Percentiles rank a stretch among this genome's conserved stretches.
Evolutionary conservation across 1,139 yeast genomes (phyloP).

Genomic region (Tardiomyces blankii): DNA sequence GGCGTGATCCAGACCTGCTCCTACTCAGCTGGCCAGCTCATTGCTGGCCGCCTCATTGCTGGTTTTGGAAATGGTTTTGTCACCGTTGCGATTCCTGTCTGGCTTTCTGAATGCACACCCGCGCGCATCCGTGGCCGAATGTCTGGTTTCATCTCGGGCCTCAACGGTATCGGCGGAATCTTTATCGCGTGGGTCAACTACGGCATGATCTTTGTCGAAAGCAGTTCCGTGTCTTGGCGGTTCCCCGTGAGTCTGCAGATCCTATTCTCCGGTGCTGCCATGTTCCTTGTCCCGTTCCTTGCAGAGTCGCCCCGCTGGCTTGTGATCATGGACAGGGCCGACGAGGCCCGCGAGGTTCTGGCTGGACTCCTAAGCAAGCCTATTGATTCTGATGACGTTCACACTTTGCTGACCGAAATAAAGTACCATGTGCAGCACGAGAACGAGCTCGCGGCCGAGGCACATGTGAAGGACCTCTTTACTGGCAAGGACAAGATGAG

Average conservation of each 20-base stretch:
- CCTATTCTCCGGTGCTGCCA: conserved; percentile 3
- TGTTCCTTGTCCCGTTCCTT: conserved; percentile 1
- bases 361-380: conserved; percentile 2
- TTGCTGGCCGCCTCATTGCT: neutral
- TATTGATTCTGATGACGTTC: conserved; percentile 3
- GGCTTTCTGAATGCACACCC: conserved; percentile 11
- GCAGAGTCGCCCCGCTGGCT: conserved; percentile 66
- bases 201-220: conserved; percentile 2
- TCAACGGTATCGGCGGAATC: neutral
- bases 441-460: conserved; percentile 1
- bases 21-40: neutral
- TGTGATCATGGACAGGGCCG: conserved; percentile 53
- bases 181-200: conserved; percentile 3
- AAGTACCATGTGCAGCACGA: conserved; percentile 5
- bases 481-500: conserved; percentile 2
- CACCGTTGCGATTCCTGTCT: conserved; percentile 12
- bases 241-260: conserved; percentile 8
- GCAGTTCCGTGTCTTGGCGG: conserved; percentile 1
- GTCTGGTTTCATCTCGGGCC: conserved; percentile 3
- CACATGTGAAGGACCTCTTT: conserved; percentile 3
- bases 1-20: conserved; percentile 1
- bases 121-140: conserved; percentile 10
- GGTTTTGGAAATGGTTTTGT: conserved; percentile 10
- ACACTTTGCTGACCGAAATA: conserved; percentile 4
- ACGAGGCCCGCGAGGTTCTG: conserved; percentile 36